These are phyloP conservation scores for Cladobotryum mycophilum DNA, from an alignment of 2,329 filamentous ascomycete genomes.

Conservation along the genomic window DNA sequence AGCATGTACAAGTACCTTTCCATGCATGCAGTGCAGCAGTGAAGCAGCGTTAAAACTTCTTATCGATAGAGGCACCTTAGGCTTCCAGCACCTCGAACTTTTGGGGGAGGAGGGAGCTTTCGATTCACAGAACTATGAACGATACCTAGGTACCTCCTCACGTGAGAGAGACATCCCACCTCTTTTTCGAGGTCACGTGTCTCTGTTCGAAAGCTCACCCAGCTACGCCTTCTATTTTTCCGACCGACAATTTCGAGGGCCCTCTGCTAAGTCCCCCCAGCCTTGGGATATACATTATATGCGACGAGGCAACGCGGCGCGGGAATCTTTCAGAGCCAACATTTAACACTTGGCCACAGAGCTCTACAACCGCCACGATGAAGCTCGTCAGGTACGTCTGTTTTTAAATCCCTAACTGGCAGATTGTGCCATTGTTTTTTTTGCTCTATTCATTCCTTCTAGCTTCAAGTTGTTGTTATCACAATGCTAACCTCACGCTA, in stretches of 20 bases:
- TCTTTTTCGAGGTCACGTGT: not conserved
- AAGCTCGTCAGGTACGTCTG: constrained; percentile 82
- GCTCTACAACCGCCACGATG: constrained; percentile 54
- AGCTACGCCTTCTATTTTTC: constrained; percentile 21
- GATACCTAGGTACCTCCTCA: not conserved
- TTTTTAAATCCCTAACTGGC: not conserved
- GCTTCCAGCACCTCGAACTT: not conserved
- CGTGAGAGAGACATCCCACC: constrained; percentile 7
- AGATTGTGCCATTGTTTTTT: too few relatives aligned
- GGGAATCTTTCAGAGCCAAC: constrained; percentile 7
- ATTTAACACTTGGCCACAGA: constrained; percentile 7
- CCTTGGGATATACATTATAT: constrained; percentile 8
- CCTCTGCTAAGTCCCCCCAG: constrained; percentile 7
- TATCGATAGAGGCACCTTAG: constrained; percentile 6
- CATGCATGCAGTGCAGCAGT: not conserved
- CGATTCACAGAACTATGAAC: not conserved
- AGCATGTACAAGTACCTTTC: too few relatives aligned
- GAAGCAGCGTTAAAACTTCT: not conserved
- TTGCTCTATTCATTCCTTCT: not conserved
- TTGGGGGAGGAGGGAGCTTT: not conserved
- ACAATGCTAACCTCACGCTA: constrained; percentile 20
- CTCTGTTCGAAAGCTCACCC: constrained; percentile 4
- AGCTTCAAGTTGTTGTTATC: constrained; percentile 12
- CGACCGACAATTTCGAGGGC: constrained; percentile 24
- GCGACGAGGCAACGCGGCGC: constrained; percentile 10